Evolutionary conservation across 768 basidiomycete species (phyloP), one percentile per base, ranked within the genome.

Genomic region (Mycena crocata): DNA sequence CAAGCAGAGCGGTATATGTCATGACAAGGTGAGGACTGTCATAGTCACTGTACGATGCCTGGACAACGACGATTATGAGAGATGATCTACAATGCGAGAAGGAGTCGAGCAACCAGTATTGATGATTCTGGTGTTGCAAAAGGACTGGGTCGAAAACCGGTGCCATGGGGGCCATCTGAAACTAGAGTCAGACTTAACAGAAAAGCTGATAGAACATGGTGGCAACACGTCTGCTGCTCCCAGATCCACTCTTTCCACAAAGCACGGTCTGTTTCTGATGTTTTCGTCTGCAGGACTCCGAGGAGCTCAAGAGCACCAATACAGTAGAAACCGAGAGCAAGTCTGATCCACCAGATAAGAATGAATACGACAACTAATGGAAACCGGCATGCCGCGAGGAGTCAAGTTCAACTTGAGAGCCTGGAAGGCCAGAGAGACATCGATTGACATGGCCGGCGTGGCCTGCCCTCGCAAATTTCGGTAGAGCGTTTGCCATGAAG

Each of bases 1-100:
- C 86, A 5, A 98, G 80, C 14, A 99, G 76, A 0, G 96, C 94
- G 1, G 95, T 94, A 73, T 99, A 99, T 10, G 96, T 96, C 86
- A 95, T 93, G 59, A 98, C 94, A 19, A 98, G 81, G 76, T 98
- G 92, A 0, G 94, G 93, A 21, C 86, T 84, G 68, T 92, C 87
- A 73, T 89, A 87, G 37, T 85, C 83, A 13, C 81, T 77, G 70
- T 86, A 83, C 28, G 77, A 72, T 24, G 69, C 73, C 80, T 81
- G 68, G 60, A 39, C 64, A 28, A 54, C 32, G 61, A 17, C 23
- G 30, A 45, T 23, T 39, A 23, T 44, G 37, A 44, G 46, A 57
- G 40, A 60, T 26, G 13, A 51, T 44, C 23, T 40, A 39, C 24
- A 42, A 45, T 42, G 70, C 56, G 45, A 45, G 14, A 42, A 60